Evolutionary conservation across 1,284 basidiomycete species (phyloP), one percentile per base, ranked within the genome.

Genomic region (Naganishia liquefaciens): DNA sequence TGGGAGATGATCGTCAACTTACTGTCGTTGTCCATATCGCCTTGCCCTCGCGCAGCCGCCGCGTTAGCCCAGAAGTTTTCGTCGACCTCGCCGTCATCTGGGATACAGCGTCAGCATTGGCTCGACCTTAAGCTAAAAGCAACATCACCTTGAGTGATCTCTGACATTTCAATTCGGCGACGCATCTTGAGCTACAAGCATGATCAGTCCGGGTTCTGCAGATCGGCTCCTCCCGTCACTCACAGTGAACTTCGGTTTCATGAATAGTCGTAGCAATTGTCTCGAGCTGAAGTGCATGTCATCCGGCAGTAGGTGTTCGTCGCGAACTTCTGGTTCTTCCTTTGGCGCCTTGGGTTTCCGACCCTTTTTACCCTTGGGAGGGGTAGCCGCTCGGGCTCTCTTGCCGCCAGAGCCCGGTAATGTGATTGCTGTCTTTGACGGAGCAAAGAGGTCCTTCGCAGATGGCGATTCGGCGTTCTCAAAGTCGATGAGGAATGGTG

Each of bases 271-370:
- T 43, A 99, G 84, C 7, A 99, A 83, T 72, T 95, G 90, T 69
- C 87, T 84, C 73, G 88, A 91, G 58, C 88, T 90, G 76, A 99
- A 99, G 77, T 98, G 95, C 87, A 95, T 96, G 77, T 99, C 95
- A 72, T 97, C 93, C 1, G 95, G 95, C 54, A 99, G 82, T 9
- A 87, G 84, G 73, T 92, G 89, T 65, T 91, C 86, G 64, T 89
- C 87, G 47, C 85, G 86, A 79, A 85, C 89, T 70, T 86, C 84
- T 53, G 58, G 70, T 37, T 64, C 71, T 80, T 80, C 68, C 63
- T 80, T 80, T 69, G 83, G 75, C 40, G 74, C 71, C 67, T 80
- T 78, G 70, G 79, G 77, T 63, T 74, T 70, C 68, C 75, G 84
- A 60, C 79, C 77, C 74, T 84, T 86, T 76, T 81, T 84, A 28